Percentiles rank a stretch among this genome's conserved stretches.
phyloP scores from a whole-genome alignment of 495 filamentous ascomycete genomes.

The Mycothermus thermophilus region DNA sequence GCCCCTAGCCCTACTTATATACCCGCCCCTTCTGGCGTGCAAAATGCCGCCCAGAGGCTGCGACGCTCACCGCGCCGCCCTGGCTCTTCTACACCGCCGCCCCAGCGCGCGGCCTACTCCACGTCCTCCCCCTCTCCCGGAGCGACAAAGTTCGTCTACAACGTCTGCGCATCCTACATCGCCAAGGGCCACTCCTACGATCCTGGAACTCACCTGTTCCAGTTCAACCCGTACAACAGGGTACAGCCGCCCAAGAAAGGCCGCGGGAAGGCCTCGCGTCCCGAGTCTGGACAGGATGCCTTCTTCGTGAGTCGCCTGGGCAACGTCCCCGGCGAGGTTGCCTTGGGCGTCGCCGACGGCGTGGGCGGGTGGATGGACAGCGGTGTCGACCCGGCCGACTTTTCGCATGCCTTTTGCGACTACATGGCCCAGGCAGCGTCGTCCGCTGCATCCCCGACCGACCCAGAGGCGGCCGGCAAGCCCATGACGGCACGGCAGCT shows the following conservation, averaged over 20 bases:
- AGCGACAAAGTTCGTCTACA: conserved; percentile 40
- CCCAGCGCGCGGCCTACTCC: conserved; percentile 2
- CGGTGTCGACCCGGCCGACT: conserved; percentile 84
- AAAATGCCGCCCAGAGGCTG: neutral
- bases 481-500: conserved; percentile 50
- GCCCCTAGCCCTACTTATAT: no score
- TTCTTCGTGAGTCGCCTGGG: conserved; percentile 75
- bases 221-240: conserved; percentile 54
- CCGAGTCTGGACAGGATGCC: conserved; percentile 82
- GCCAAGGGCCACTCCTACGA: conserved; percentile 68
- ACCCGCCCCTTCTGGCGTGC: no score
- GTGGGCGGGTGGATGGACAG: conserved; percentile 90
- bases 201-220: conserved; percentile 54
- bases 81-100: neutral
- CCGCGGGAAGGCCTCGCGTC: conserved; percentile 40
- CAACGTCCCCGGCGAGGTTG: conserved; percentile 43
- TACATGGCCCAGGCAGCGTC: conserved; percentile 69
- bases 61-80: neutral
- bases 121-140: neutral
- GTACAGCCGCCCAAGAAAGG: conserved; percentile 36
- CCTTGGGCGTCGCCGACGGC: conserved; percentile 84
- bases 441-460: conserved; percentile 2
- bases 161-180: conserved; percentile 54
- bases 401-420: conserved; percentile 86
- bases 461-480: conserved; percentile 1